These are phyloP conservation scores for Fusarium ambrosium DNA, from an alignment of 2,329 filamentous ascomycete genomes.

Conservation along the genomic window DNA sequence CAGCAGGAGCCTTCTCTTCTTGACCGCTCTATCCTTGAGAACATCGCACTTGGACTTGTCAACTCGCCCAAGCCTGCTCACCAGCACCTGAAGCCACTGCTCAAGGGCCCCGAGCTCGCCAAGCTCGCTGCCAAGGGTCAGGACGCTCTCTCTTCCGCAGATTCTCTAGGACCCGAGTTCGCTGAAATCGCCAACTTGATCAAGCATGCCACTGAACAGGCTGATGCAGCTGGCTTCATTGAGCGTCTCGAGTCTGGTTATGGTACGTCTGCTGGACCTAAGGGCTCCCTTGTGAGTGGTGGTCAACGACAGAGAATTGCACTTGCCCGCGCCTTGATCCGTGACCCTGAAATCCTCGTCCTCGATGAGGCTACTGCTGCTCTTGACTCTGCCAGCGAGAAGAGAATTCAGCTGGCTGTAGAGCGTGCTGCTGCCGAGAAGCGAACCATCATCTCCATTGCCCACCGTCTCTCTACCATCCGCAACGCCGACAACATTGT, in stretches of 20 bases:
- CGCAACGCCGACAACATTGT: constrained; percentile 75
- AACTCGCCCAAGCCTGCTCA: constrained; percentile 55
- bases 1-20: constrained; percentile 60
- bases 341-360: constrained; percentile 68
- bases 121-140: constrained; percentile 65
- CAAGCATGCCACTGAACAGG: constrained; percentile 66
- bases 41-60: constrained; percentile 60
- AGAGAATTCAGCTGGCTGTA: constrained; percentile 64
- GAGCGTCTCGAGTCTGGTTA: constrained; percentile 66
- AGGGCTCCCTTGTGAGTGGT: constrained; percentile 68
- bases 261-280: constrained; percentile 65
- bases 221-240: constrained; percentile 71
- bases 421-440: constrained; percentile 59
- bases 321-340: constrained; percentile 68
- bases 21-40: constrained; percentile 62
- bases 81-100: constrained; percentile 55
- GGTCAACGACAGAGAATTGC: constrained; percentile 72
- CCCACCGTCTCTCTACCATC: constrained; percentile 72
- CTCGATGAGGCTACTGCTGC: constrained; percentile 73
- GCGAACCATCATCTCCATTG: constrained; percentile 76
- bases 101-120: constrained; percentile 64
- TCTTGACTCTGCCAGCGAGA: constrained; percentile 70
- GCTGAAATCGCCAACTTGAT: constrained; percentile 64
- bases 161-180: constrained; percentile 55
- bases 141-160: constrained; percentile 60